Conservation (phyloP, 2,329 filamentous ascomycete genomes). For the Fusarium subglutinans region DNA sequence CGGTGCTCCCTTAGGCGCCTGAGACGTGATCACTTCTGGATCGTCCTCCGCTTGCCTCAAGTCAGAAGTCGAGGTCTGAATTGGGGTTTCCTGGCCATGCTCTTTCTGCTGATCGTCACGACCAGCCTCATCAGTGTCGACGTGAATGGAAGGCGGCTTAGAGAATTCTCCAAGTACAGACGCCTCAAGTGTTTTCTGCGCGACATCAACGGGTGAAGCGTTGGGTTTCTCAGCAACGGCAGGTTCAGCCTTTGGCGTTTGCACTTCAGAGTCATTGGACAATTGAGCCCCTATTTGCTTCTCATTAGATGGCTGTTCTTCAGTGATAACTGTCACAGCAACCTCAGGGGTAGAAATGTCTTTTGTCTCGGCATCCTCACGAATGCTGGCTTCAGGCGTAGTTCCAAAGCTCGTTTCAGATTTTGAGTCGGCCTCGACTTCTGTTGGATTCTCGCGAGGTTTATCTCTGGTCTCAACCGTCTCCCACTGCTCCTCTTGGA, state of each 20-base stretch:
- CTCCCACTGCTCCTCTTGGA: constrained; percentile 28
- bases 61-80: not conserved
- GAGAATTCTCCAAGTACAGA: constrained; percentile 25
- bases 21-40: not conserved
- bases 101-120: constrained; percentile 5
- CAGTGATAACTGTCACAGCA: not conserved
- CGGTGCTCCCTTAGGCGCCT: constrained; percentile 1
- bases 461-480: constrained; percentile 15
- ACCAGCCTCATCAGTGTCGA: not conserved
- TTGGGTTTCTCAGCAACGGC: not conserved
- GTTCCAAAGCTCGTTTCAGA: constrained; percentile 32
- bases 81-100: not conserved
- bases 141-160: constrained; percentile 26
- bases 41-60: not conserved
- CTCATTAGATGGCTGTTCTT: not conserved
- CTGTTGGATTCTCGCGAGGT: constrained; percentile 1
- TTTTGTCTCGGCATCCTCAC: not conserved
- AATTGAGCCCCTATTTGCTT: not conserved
- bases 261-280: constrained; percentile 15
- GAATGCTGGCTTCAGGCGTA: constrained; percentile 22
- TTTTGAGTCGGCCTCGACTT: constrained; percentile 28
- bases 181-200: constrained; percentile 6
- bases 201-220: not conserved
- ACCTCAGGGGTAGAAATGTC: not conserved
- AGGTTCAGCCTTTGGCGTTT: constrained; percentile 8